Evolutionary conservation across 805 yeast species (phyloP).

Genomic region (Lipomyces anomalus): DNA sequence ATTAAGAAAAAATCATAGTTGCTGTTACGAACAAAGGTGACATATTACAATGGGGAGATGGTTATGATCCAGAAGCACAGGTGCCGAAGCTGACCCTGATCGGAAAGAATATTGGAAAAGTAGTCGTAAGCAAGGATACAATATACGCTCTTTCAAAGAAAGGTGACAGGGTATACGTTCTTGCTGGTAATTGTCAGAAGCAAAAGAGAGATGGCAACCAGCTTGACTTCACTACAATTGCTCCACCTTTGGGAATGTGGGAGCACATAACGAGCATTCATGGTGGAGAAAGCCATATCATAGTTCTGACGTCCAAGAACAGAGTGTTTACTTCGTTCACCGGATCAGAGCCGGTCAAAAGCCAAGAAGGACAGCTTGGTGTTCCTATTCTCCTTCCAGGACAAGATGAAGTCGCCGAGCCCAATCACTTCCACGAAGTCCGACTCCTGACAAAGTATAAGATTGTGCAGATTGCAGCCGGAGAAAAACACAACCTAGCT

Average conservation of each 20-base stretch:
- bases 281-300: conserved; percentile 63
- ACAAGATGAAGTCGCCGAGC: background rate
- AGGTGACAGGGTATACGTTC: conserved; percentile 36
- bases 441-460: background rate
- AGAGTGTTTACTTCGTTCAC: conserved; percentile 60
- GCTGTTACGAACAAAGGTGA: conserved; percentile 68
- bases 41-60: conserved; percentile 65
- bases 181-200: conserved; percentile 30
- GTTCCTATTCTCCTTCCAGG: conserved; percentile 36
- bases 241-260: conserved; percentile 33
- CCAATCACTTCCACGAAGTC: background rate
- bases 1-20: conserved; percentile 27
- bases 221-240: conserved; percentile 5
- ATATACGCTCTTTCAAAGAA: conserved; percentile 40
- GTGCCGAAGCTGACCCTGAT: conserved; percentile 39
- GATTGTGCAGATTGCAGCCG: conserved; percentile 55
- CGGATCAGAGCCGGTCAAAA: conserved; percentile 37
- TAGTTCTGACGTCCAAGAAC: conserved; percentile 55
- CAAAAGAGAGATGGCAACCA: conserved; percentile 19
- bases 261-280: conserved; percentile 51
- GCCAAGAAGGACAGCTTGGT: conserved; percentile 77
- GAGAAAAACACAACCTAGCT: conserved; percentile 66
- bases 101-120: conserved; percentile 43
- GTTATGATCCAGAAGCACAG: conserved; percentile 31
- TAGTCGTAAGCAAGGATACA: conserved; percentile 48